Conservation (phyloP, 441 rosid genomes). For the Adansonia gregorii region DNA sequence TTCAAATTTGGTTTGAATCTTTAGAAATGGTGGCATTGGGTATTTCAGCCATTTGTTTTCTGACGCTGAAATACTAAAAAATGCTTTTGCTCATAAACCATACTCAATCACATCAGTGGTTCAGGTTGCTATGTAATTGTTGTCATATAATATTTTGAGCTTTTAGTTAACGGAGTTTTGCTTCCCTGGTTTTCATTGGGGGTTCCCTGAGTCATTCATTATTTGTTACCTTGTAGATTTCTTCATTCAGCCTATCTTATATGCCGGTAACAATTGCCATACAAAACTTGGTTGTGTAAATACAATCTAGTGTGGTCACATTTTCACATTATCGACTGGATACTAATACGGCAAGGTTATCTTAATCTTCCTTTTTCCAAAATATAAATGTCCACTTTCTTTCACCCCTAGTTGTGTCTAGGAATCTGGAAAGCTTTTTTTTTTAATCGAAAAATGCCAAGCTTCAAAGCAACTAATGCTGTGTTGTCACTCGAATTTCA, state of each 20-base stretch:
- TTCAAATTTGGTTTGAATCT: neutral
- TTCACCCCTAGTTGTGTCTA: neutral
- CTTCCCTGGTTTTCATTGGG: conserved; percentile 14
- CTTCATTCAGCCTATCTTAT: neutral
- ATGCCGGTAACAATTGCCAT: neutral
- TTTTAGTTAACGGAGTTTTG: conserved; percentile 8
- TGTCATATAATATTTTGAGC: conserved; percentile 22
- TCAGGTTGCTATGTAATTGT: conserved; percentile 3
- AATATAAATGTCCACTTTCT: too few relatives aligned
- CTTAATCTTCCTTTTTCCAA: neutral
- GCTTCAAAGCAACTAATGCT: neutral
- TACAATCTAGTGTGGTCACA: too few relatives aligned
- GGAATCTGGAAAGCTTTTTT: neutral
- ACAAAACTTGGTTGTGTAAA: neutral
- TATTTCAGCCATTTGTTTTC: neutral
- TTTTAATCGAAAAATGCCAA: neutral
- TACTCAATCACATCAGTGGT: neutral
- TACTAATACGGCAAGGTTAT: neutral
- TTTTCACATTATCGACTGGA: neutral
- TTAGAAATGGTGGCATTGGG: neutral
- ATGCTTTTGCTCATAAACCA: conserved; percentile 12
- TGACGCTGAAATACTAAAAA: neutral
- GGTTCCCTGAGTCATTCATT: neutral
- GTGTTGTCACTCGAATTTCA: too few relatives aligned
- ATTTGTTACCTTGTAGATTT: neutral